Evolutionary conservation across 2,329 filamentous ascomycete genomes (phyloP), one percentile per base, ranked within the genome.

Genomic region (Fusarium solani-melongenae): DNA sequence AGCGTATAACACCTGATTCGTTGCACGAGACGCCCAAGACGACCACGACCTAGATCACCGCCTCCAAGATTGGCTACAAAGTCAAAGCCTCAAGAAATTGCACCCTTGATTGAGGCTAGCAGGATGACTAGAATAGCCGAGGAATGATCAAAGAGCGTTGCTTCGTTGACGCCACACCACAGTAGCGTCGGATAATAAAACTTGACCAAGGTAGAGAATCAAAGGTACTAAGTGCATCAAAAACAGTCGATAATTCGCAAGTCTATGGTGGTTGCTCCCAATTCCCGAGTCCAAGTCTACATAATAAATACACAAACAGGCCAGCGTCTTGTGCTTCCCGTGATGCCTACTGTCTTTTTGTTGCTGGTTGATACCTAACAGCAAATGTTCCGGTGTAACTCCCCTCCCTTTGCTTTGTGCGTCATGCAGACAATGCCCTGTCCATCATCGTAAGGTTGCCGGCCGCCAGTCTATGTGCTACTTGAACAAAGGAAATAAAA

Each of bases 301-400:
- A 73, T 76, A 63, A 72, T 72, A 75, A 77, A 75, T 77, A 78
- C 76, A 78, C 72, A 77, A 76, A 74, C 73, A 78, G 63, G 63
- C 65, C 73, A 77, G 75, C 71, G 71, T 77, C 68, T 78, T 76
- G 64, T 75, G 71, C 74, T 72, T 77, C 71, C 75, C 75, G 63
- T 77, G 53, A 70, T 78, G 67, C 71, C 73, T 75, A 67, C 64
- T 69, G 58, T 64, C 66, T 62, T 67, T 60, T 67, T 51, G 62
- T 59, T 60, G 74, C 64, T 70, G 65, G 51, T 68, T 49, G 41
- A 53, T 64, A 69, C 66, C 73, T 62, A 36, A 60, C 69, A 70
- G 66, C 68, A 69, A 66, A 70, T 74, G 63, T 69, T 76, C 75
- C 76, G 56, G 67, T 75, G 38, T 74, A 78, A 78, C 75, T 78